Conservation (phyloP, 2,329 filamentous ascomycete genomes). For the Phialophora expanda region DNA sequence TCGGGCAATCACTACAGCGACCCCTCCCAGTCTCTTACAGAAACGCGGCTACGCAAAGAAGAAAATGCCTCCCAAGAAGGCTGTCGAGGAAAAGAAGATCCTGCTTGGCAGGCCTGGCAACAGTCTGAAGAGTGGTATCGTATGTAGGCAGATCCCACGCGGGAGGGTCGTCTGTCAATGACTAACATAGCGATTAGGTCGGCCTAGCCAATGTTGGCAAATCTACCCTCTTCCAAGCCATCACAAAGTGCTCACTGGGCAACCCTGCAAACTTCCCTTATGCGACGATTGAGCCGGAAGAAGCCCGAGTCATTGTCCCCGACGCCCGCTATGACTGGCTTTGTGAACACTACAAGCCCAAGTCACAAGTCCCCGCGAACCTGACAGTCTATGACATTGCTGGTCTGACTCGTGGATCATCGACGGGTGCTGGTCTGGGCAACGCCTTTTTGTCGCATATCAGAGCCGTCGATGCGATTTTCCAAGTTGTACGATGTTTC, state of each 20-base stretch:
- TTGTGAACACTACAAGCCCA: constrained; percentile 94
- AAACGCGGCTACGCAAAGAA: constrained; percentile 63
- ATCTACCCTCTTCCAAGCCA: constrained; percentile 98
- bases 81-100: constrained; percentile 89
- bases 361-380: constrained; percentile 95
- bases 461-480: constrained; percentile 95
- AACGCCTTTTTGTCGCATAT: constrained; percentile 99
- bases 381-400: constrained; percentile 99
- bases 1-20: constrained; percentile 23
- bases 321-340: constrained; percentile 97
- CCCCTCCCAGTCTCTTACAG: constrained; percentile 15
- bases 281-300: constrained; percentile 98
- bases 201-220: constrained; percentile 99
- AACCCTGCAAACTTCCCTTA: constrained; percentile 99
- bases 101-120: constrained; percentile 95
- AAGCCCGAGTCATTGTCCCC: constrained; percentile 94
- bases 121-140: constrained; percentile 97
- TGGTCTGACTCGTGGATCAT: constrained; percentile 92
- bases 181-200: constrained; percentile 63
- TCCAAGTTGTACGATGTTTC: constrained; percentile 95
- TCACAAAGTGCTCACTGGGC: constrained; percentile 95
- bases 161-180: constrained; percentile 10
- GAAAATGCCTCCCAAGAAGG: constrained; percentile 97
- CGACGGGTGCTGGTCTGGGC: constrained; percentile 94
- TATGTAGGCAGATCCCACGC: constrained; percentile 65